Evolutionary conservation across 1,284 basidiomycete species (phyloP).

Genomic region (Puccinia coronata): DNA sequence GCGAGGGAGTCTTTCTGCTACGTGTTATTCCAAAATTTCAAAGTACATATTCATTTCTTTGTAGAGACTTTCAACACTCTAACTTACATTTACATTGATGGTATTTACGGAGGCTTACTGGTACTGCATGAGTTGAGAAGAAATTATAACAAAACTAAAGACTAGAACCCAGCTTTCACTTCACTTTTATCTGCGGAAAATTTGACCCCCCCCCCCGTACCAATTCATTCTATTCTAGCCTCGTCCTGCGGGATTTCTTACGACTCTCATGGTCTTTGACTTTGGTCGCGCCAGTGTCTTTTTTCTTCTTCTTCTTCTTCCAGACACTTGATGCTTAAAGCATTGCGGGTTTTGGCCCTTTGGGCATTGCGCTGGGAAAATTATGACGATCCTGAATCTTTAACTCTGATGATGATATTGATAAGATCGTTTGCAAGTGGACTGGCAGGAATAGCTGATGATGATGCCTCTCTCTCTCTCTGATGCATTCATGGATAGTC

Average conservation of each 20-base stretch:
- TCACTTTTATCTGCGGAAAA: background rate
- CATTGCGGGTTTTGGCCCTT: background rate
- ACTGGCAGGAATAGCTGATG: background rate
- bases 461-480: constrained; percentile 9
- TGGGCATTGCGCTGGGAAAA: constrained; percentile 4
- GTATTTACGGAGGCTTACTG: too few relatives aligned
- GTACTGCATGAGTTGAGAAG: constrained; percentile 10
- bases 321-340: too few relatives aligned
- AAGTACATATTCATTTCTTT: background rate
- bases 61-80: background rate
- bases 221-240: background rate
- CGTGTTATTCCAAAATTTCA: background rate
- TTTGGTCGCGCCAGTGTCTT: background rate
- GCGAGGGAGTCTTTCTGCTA: background rate
- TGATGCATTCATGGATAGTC: background rate
- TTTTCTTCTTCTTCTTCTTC: background rate
- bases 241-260: background rate
- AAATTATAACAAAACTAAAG: too few relatives aligned
- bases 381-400: background rate
- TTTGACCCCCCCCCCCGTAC: background rate
- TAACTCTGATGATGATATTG: background rate
- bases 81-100: background rate
- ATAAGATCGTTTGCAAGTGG: background rate
- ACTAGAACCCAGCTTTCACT: too few relatives aligned
- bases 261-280: background rate